These are phyloP conservation scores for Leucocoprinus leucothites DNA, from an alignment of 768 basidiomycete genomes.

Conservation along the genomic window DNA sequence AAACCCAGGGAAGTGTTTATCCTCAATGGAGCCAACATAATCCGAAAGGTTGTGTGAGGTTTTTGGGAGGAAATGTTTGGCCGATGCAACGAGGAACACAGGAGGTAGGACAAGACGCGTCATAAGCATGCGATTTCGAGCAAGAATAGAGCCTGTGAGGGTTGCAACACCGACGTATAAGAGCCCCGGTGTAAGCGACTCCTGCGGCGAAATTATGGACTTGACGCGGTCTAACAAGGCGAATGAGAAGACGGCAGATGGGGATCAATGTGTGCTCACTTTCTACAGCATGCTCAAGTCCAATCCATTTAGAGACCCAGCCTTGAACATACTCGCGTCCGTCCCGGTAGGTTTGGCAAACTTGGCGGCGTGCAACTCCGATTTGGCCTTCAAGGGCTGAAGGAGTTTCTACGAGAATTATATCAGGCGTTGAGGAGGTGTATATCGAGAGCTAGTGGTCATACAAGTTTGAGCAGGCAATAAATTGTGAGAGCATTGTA, in stretches of 20 bases:
- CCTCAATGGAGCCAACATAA: constrained; percentile 71
- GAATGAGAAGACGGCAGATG: background rate
- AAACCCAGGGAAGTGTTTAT: constrained; percentile 61
- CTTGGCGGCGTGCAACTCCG: constrained; percentile 59
- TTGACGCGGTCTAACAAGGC: constrained; percentile 80
- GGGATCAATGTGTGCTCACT: constrained; percentile 41
- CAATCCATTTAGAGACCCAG: constrained; percentile 80
- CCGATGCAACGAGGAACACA: constrained; percentile 61
- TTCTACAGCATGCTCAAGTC: constrained; percentile 81
- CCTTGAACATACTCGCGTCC: constrained; percentile 68
- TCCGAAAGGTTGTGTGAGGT: constrained; percentile 66
- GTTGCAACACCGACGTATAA: constrained; percentile 90
- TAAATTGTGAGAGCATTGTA: background rate
- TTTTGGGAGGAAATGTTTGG: constrained; percentile 84
- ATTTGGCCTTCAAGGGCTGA: constrained; percentile 78
- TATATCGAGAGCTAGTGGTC: constrained; percentile 78
- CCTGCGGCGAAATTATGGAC: constrained; percentile 73
- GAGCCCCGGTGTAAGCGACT: constrained; percentile 83
- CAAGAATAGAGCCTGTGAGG: constrained; percentile 83
- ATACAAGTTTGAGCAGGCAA: background rate
- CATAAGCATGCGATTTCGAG: constrained; percentile 70
- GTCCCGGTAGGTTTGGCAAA: constrained; percentile 51
- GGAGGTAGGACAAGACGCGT: constrained; percentile 77
- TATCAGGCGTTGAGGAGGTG: constrained; percentile 52
- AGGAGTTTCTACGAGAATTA: constrained; percentile 73